Evolutionary conservation across 805 yeast species (phyloP), one percentile per base, ranked within the genome.

Genomic region (Nakazawaea wyomingensis): DNA sequence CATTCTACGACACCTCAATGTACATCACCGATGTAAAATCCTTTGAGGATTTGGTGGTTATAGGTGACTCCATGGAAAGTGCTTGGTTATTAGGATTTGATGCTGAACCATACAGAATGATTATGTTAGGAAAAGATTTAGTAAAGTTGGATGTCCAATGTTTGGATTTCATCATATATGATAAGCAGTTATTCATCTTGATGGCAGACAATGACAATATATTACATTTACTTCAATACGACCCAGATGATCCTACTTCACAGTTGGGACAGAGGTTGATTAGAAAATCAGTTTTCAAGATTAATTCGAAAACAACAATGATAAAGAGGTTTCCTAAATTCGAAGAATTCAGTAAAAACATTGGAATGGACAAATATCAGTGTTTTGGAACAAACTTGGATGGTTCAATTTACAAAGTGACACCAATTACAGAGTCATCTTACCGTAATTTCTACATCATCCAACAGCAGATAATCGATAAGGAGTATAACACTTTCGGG

Each of bases 41-140:
- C 50, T 78, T 88, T 57, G 90, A 95, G 31, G 87, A 90, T 58
- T 64, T 91, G 53, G 58, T 91, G n/a, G 54, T 89, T 2, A 62
- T 89, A 14, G 95, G 95, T 16, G 99, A 93, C 60, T 68, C 86
- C 0, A 70, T 80, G 61, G 83, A 85, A 52, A 78, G 89, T 51
- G 69, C 87, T 4, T 80, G 89, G 68, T 69, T 93, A 44, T 80
- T 82, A 22, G 97, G 97, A 1, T 90, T 89, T 63, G 96, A 89
- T 59, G 91, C 95, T 2, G 96, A 91, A 54, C 99, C 99, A 1
- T 90, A 86, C 59, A 68, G 96, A 50, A 80, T 91, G 81, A 69
- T 88, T 14, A 61, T 74, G 45, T 60, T 93, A 40, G 90, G 95
- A 7, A 85, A 83, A 56, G 96, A 90, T 57, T 69, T 76, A 17